phyloP scores from a whole-genome alignment of 2,329 filamentous ascomycete species.

The Neopestalotiopsis sp. region DNA sequence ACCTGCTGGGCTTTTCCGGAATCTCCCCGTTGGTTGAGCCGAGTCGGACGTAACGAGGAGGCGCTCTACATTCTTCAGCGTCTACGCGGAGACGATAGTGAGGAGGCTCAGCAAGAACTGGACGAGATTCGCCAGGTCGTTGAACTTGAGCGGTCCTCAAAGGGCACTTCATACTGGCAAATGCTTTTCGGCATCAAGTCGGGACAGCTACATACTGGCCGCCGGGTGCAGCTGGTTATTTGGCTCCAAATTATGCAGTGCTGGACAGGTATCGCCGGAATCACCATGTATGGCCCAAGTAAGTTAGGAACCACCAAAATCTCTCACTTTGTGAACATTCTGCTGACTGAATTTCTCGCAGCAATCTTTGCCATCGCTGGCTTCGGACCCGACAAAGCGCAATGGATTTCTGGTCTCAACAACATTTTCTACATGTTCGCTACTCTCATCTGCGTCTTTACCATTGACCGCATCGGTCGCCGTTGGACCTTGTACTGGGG shows the following conservation, averaged over 20 bases:
- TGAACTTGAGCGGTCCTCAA: constrained; percentile 64
- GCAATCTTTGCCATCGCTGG: constrained; percentile 71
- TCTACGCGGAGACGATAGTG: constrained; percentile 64
- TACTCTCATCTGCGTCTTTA: constrained; percentile 73
- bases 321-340: neutral
- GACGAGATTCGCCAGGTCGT: constrained; percentile 71
- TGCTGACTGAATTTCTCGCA: neutral
- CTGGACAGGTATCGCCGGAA: constrained; percentile 73
- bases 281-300: constrained; percentile 60
- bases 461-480: constrained; percentile 71
- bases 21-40: constrained; percentile 70
- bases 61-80: constrained; percentile 69
- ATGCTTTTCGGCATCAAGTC: constrained; percentile 73
- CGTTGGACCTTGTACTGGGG: constrained; percentile 76
- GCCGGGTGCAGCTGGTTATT: constrained; percentile 72
- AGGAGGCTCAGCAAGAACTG: constrained; percentile 66
- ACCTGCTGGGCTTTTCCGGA: constrained; percentile 73
- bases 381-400: constrained; percentile 62
- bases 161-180: constrained; percentile 62
- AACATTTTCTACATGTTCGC: constrained; percentile 63
- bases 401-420: constrained; percentile 67
- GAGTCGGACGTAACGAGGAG: constrained; percentile 70
- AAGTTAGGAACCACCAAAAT: neutral
- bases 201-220: constrained; percentile 68
- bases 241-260: constrained; percentile 77